Conservation (phyloP, 768 basidiomycete species). For the Leccinum ochraceum region DNA sequence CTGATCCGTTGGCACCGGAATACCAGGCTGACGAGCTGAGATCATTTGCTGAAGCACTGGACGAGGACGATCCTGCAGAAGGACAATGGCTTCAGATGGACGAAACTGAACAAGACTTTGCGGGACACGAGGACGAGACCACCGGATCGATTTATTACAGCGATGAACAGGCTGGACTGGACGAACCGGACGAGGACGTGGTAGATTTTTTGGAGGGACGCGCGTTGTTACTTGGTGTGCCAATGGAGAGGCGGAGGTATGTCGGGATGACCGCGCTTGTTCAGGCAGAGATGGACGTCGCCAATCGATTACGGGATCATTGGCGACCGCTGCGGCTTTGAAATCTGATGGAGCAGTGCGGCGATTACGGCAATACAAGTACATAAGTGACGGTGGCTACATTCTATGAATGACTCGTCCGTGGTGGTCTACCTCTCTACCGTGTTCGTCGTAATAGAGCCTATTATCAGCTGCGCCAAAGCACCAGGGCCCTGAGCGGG, state of each 20-base stretch:
- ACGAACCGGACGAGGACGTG: conserved; percentile 2
- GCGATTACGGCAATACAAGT: neutral
- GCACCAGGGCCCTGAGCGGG: conserved; percentile 24
- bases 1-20: conserved; percentile 7
- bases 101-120: neutral
- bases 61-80: conserved; percentile 2
- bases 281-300: conserved; percentile 64
- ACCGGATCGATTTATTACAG: neutral
- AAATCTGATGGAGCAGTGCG: neutral
- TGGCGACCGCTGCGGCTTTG: conserved; percentile 67
- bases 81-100: neutral
- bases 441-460: conserved; percentile 26
- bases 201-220: conserved; percentile 53
- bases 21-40: conserved; percentile 1
- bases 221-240: conserved; percentile 46
- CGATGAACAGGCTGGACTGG: neutral
- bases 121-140: neutral
- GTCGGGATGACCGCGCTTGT: conserved; percentile 34
- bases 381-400: conserved; percentile 9
- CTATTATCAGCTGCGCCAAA: conserved; percentile 22
- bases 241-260: conserved; percentile 8
- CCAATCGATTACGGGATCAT: conserved; percentile 53
- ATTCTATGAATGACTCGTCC: conserved; percentile 29
- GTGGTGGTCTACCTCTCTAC: conserved; percentile 28
- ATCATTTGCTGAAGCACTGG: neutral